Base-by-base conservation (phyloP, 768 basidiomycete genomes). In the Russula dissimulans region DNA sequence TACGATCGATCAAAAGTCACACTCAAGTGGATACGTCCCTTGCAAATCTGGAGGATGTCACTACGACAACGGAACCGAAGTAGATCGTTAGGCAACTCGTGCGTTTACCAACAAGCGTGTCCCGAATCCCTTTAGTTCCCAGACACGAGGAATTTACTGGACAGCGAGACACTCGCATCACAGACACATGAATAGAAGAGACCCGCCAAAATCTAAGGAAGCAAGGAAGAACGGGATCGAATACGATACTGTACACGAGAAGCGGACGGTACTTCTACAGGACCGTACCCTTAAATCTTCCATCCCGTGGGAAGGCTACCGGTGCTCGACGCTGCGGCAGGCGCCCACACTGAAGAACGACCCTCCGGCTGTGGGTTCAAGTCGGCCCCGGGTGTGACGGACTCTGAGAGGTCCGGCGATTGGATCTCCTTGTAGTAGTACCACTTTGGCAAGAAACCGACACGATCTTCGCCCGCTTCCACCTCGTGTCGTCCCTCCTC, bases 361-460 rank as follows among this genome's bases (percentile, higher is more conserved):
- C 15, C 22, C 2, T 26, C 22, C 15, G 38, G 39, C 41, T 32
- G 41, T 41, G 49, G 29, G 12, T 1, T 26, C 22, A 26, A 26
- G 22, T 48, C 44, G 48, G 11, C 18, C 26, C 46, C 29, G 22
- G 34, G 15, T 9, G 34, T 15, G 15, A 18, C 14, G 15, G 32
- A 32, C 14, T 7, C 31, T 2, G 55, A 44, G 18, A 4, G 8
- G 12, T 51, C 46, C 60, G 22, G 22, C 22, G 22, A 26, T 26
- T 45, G 56, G 5, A 65, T 38, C 45, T 60, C 64, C 49, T 79
- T 71, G 68, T 73, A 87, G 71, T 85, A 91, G 71, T 85, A 91
- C 85, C 85, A 87, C 62, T 71, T 75, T 10, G 90, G 90, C 43
- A 92, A 67, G 65, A 92, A 87, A n/a, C 91, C 90, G 22, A 89